A percentile compares a stretch with the other conserved stretches of the same genome.
These are phyloP conservation scores for Leccinum truebloodii DNA, from an alignment of 768 basidiomycete species.

Conservation along the genomic window DNA sequence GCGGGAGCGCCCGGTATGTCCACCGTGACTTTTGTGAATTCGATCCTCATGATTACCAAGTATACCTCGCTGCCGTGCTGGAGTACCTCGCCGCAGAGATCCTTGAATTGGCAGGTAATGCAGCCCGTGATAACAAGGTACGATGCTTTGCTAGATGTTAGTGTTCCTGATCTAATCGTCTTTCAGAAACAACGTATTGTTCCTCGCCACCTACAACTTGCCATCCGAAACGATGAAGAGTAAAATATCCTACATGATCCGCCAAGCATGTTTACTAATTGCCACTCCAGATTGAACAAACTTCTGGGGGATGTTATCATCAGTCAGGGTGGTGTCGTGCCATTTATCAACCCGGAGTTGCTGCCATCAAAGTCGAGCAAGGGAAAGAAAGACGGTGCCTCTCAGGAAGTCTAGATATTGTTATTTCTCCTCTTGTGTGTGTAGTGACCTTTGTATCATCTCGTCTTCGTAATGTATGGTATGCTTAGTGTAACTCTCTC, in stretches of 20 bases:
- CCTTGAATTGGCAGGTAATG: constrained; percentile 80
- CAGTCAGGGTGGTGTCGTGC: constrained; percentile 76
- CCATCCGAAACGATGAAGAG: constrained; percentile 78
- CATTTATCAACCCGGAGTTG: constrained; percentile 56
- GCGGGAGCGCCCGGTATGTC: constrained; percentile 63
- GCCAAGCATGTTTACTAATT: not conserved
- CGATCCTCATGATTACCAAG: constrained; percentile 35
- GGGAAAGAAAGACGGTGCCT: constrained; percentile 50
- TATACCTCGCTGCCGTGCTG: constrained; percentile 82
- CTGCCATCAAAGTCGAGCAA: constrained; percentile 47
- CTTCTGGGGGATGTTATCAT: constrained; percentile 66
- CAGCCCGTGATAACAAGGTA: constrained; percentile 73
- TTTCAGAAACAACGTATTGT: constrained; percentile 70
- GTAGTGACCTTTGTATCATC: constrained; percentile 23
- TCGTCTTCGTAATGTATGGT: constrained; percentile 32
- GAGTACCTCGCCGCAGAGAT: constrained; percentile 89
- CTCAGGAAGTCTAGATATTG: constrained; percentile 47
- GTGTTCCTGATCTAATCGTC: not conserved
- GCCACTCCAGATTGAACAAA: constrained; percentile 47
- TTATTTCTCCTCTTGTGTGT: not conserved
- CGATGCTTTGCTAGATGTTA: not conserved
- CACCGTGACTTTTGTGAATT: not conserved
- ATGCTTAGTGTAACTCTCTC: constrained; percentile 25
- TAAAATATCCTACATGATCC: constrained; percentile 30
- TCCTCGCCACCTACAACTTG: constrained; percentile 75